Conservation (phyloP, 208 protist genomes). For the Leishmania tropica region DNA sequence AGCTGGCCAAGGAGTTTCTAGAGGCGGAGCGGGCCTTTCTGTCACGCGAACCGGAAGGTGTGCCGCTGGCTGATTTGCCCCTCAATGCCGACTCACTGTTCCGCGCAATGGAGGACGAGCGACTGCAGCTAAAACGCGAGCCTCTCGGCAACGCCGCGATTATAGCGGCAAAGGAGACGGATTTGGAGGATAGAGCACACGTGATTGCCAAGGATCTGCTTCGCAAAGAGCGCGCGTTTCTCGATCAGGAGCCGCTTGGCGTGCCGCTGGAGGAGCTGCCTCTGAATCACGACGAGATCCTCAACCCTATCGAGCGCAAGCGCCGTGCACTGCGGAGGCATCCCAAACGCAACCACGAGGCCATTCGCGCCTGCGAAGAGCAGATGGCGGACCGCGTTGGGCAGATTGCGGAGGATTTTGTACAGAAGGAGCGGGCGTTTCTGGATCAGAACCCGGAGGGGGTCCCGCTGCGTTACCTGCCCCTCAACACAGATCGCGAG, state of each 20-base stretch:
- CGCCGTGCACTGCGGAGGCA: conserved; percentile 52
- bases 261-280: conserved; percentile 80
- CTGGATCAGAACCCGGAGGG: conserved; percentile 78
- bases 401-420: conserved; percentile 66
- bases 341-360: conserved; percentile 51
- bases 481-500: conserved; percentile 62
- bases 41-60: conserved; percentile 69
- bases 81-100: conserved; percentile 68
- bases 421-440: conserved; percentile 75
- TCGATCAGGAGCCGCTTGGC: conserved; percentile 85
- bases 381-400: conserved; percentile 66
- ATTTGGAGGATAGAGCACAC: conserved; percentile 54
- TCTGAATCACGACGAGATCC: conserved; percentile 65
- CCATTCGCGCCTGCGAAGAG: conserved; percentile 62
- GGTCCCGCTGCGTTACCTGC: conserved; percentile 75
- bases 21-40: conserved; percentile 67
- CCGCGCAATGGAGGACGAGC: conserved; percentile 46
- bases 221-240: conserved; percentile 76
- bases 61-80: conserved; percentile 62
- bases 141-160: conserved; percentile 32
- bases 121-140: conserved; percentile 64
- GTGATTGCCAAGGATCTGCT: conserved; percentile 62
- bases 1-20: conserved; percentile 57
- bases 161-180: conserved; percentile 39
- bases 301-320: conserved; percentile 71